Conservation (phyloP, 495 filamentous ascomycete genomes). For the Pseudevernia furfuracea region DNA sequence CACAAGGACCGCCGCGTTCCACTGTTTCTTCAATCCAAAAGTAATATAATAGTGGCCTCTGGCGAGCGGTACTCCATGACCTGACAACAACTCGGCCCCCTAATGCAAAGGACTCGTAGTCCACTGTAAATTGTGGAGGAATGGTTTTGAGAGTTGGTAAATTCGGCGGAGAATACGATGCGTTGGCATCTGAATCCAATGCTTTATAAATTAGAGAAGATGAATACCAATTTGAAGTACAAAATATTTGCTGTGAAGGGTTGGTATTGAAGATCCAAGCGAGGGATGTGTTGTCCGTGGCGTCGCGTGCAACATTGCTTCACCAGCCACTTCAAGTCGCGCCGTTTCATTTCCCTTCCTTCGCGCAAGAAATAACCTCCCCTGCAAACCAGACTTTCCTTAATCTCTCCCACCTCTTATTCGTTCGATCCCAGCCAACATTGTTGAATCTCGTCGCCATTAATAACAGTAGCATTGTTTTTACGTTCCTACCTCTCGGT, state of each 20-base stretch:
- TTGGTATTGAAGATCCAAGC: background rate
- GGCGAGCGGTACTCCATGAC: background rate
- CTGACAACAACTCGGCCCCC: background rate
- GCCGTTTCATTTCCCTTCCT: slow-evolving; percentile 14
- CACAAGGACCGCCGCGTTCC: background rate
- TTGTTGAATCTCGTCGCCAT: slow-evolving; percentile 13
- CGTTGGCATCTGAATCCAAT: background rate
- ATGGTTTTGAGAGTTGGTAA: background rate
- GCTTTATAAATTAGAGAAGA: background rate
- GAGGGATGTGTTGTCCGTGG: background rate
- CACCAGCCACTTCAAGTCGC: slow-evolving; percentile 13
- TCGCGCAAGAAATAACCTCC: slow-evolving; percentile 11
- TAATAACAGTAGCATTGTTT: background rate
- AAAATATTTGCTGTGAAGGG: background rate
- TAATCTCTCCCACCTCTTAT: background rate
- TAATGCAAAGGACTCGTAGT: background rate
- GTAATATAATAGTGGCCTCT: background rate
- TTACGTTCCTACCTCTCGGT: no score
- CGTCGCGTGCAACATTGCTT: background rate
- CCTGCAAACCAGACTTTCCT: slow-evolving; percentile 6
- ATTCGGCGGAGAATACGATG: background rate
- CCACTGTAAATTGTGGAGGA: background rate
- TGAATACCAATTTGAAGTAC: background rate
- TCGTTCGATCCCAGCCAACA: background rate
- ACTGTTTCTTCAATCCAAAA: background rate